Percentiles rank a stretch among this genome's conserved stretches.
Evolutionary conservation across 352 stramenopile species (phyloP).

Genomic region (Pythium dissimile): DNA sequence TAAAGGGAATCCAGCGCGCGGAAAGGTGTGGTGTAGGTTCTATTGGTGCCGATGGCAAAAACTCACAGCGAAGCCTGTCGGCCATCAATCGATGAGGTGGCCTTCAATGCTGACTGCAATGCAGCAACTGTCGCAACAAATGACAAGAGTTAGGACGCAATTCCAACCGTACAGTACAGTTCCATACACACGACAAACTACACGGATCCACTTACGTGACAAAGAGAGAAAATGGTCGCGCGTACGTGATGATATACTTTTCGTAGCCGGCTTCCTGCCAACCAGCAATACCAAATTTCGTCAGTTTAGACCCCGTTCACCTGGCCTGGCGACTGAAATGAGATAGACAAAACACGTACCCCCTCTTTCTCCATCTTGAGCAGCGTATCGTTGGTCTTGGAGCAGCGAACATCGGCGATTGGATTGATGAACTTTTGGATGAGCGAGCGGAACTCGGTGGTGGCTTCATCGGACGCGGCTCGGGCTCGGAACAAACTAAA

Average conservation of each 20-base stretch:
- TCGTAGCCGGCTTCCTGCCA: constrained; percentile 52
- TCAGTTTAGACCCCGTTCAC: background rate
- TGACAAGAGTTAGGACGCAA: background rate
- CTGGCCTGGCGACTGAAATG: background rate
- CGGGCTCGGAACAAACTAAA: constrained; percentile 50
- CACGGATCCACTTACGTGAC: constrained; percentile 37
- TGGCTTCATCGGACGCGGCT: constrained; percentile 28
- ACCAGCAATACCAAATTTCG: background rate
- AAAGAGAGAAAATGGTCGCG: constrained; percentile 73
- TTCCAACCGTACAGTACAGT: background rate
- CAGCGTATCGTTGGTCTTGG: constrained; percentile 61
- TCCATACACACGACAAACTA: background rate
- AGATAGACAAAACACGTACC: constrained; percentile 25
- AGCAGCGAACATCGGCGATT: constrained; percentile 60
- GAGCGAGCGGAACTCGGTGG: constrained; percentile 21
- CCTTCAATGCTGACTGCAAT: constrained; percentile 65
- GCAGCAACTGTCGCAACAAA: constrained; percentile 42
- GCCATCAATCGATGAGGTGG: constrained; percentile 47
- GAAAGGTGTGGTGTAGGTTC: too few relatives aligned
- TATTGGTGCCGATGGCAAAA: too few relatives aligned
- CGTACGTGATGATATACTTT: constrained; percentile 81
- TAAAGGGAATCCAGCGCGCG: too few relatives aligned
- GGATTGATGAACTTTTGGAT: constrained; percentile 83
- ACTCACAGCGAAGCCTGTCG: too few relatives aligned
- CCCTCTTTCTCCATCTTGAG: constrained; percentile 84